Percentiles rank a stretch among this genome's conserved stretches.
phyloP scores from a whole-genome alignment of 192 early-diverging fungal genomes.

The Jimgerdemannia lactiflua region DNA sequence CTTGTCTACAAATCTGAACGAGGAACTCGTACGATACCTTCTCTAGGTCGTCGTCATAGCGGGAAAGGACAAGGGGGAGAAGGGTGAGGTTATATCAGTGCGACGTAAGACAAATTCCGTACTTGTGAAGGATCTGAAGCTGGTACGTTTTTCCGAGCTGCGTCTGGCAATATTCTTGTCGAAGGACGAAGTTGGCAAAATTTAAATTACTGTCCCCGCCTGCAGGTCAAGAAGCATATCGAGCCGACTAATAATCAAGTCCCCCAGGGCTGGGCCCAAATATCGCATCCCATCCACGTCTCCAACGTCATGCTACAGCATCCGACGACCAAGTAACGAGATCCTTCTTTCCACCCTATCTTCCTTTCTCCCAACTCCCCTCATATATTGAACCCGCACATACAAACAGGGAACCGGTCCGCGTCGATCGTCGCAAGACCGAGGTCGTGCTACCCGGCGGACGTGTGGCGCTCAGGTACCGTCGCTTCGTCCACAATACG shows the following conservation, averaged over 20 bases:
- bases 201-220: neutral
- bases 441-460: conserved; percentile 22
- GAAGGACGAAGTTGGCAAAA: neutral
- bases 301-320: conserved; percentile 45
- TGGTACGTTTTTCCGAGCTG: conserved; percentile 8
- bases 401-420: conserved; percentile 17
- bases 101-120: conserved; percentile 27
- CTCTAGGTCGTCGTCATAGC: conserved; percentile 36
- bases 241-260: conserved; percentile 20
- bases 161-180: neutral
- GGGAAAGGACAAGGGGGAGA: conserved; percentile 36
- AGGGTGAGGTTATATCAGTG: conserved; percentile 36
- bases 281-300: conserved; percentile 39
- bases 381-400: neutral
- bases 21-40: neutral
- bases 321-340: conserved; percentile 38
- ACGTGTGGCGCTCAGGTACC: conserved; percentile 20
- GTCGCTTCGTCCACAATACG: conserved; percentile 34
- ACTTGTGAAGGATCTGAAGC: conserved; percentile 34
- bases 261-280: conserved; percentile 33
- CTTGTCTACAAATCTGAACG: neutral
- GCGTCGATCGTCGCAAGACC: conserved; percentile 24
- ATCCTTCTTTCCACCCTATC: neutral
- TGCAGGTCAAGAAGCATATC: conserved; percentile 37
- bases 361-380: neutral